Conservation (phyloP, 75 land plant species). For the Chamaecyparis obtusa region DNA sequence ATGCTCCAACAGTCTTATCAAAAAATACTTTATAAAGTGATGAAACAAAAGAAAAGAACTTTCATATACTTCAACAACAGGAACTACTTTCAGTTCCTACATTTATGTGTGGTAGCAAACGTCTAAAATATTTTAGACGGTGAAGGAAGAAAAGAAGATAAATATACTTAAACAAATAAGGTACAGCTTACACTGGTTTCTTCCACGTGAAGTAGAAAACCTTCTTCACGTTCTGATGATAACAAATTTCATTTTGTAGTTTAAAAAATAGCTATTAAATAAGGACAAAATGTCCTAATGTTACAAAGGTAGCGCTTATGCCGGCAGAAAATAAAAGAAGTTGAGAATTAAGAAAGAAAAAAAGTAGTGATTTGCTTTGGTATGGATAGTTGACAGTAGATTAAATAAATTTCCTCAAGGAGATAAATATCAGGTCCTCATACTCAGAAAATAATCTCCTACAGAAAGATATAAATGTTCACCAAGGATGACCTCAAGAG, state of each 20-base stretch:
- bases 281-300: neutral
- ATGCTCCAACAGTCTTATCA: too few relatives aligned
- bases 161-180: neutral
- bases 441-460: constrained; percentile 42
- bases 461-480: constrained; percentile 55
- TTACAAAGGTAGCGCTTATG: neutral
- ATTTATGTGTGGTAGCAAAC: too few relatives aligned
- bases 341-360: neutral
- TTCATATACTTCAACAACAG: too few relatives aligned
- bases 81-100: too few relatives aligned
- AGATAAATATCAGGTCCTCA: constrained; percentile 11
- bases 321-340: neutral
- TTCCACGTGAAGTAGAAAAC: neutral
- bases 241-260: neutral
- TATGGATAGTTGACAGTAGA: neutral
- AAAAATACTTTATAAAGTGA: too few relatives aligned
- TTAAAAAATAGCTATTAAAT: neutral
- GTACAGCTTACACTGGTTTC: neutral
- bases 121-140: too few relatives aligned
- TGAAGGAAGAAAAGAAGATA: neutral
- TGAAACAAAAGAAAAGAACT: too few relatives aligned
- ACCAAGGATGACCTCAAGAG: constrained; percentile 39
- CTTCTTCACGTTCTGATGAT: neutral
- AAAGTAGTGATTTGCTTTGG: neutral
- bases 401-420: neutral